Evolutionary conservation across 192 early-diverging fungal species (phyloP), one percentile per base, ranked within the genome.

Genomic region (Umbelopsis sp.): DNA sequence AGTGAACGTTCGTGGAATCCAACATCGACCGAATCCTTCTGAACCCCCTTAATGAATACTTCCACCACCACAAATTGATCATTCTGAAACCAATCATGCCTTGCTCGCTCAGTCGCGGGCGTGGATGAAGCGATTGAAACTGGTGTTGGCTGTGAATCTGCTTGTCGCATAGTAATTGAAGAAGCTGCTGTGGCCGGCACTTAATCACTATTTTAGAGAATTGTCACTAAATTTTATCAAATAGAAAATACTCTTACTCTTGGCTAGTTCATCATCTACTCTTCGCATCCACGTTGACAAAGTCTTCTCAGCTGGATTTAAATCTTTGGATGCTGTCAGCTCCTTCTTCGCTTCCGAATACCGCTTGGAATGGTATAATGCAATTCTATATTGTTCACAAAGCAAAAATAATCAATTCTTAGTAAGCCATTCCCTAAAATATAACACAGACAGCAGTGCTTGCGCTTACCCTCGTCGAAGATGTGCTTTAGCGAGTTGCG

Each of bases 61-160:
- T 91, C 87, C 46, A 99, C 76, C 13, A 90, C 95, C 35, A 99
- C 91, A 79, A 79, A 89, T 25, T 82, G 74, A 68, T 98, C 98
- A 72, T 91, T 99, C 79, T 99, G 98, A 81, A 93, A 98, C 97
- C 96, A 98, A 81, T 98, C 97, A 71, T 98, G 95, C 69, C 69
- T 70, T 70, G 41, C 69, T 58, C 52, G n/a, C 65, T 47, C 65
- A 18, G 20, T 21, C 6, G n/a, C 45, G 1, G 65, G 65, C 27
- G 65, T 46, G 1, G 35, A 45, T 25, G 9, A 27, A 18, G 4
- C 4, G 2, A 22, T 8, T 21, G 44, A 23, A 44, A 30, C 65
- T 21, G 41, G 45, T 16, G 11, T 5, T 46, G 22, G 45, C 20
- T 66, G 21, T 27, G 65, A 4, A 47, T 16, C 44, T 66, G 25